Evolutionary conservation across 306 rosid genomes (phyloP).

Genomic region (Dalbergia cultrata): DNA sequence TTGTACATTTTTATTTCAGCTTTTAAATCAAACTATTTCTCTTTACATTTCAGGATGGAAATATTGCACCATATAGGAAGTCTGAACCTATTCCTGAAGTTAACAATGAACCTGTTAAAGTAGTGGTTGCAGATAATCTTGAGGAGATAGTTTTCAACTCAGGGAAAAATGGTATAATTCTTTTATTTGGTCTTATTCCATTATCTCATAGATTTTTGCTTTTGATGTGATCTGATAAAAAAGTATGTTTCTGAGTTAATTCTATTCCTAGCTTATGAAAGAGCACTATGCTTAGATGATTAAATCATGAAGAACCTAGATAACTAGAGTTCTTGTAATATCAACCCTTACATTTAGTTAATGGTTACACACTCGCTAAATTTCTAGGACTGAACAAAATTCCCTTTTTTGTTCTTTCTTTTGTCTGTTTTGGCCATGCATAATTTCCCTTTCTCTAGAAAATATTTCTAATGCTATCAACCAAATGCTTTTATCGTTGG

Average conservation of each 20-base stretch:
- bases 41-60: constrained; percentile 69
- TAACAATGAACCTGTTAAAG: constrained; percentile 80
- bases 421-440: too few species aligned
- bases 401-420: neutral
- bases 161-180: constrained; percentile 69
- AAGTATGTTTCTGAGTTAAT: neutral
- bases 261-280: constrained; percentile 10
- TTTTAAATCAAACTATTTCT: constrained; percentile 24
- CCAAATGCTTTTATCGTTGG: neutral
- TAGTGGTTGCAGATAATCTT: constrained; percentile 77
- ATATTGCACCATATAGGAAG: constrained; percentile 59
- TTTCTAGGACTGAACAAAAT: neutral
- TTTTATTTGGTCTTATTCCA: constrained; percentile 4
- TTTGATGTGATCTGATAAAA: neutral
- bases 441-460: neutral
- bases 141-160: constrained; percentile 72
- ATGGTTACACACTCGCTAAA: neutral
- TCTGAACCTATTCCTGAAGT: constrained; percentile 83
- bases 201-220: neutral
- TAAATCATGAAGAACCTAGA: constrained; percentile 6
- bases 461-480: neutral
- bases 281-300: constrained; percentile 4
- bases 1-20: neutral
- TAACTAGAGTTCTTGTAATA: neutral
- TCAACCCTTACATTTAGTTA: neutral